These are phyloP conservation scores for Mesotaenium endlicherianum DNA, from an alignment of 139 green algal species.

Conservation along the genomic window DNA sequence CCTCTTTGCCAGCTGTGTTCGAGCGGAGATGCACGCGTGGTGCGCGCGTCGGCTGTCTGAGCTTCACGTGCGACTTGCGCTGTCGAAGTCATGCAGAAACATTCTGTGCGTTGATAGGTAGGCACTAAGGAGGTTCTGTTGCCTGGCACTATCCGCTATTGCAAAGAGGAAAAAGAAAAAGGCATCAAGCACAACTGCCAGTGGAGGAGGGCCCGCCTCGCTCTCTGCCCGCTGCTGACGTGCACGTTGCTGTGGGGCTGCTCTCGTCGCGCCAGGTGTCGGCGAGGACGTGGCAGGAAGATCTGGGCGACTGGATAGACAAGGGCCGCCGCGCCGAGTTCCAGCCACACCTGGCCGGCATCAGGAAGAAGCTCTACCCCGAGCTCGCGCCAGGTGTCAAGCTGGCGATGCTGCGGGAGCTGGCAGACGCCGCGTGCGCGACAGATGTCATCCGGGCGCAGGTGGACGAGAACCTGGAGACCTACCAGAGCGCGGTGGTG, in stretches of 20 bases:
- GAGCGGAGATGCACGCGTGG: no score
- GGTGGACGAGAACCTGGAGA: constrained; percentile 15
- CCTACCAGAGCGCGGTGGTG: background rate
- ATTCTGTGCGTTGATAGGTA: no score
- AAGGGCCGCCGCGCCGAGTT: background rate
- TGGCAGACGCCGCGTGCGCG: constrained; percentile 13
- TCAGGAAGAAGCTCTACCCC: background rate
- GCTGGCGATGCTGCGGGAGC: constrained; percentile 14
- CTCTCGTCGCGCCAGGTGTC: constrained; percentile 20
- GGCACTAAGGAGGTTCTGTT: no score
- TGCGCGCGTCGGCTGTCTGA: no score
- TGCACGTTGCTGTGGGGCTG: background rate
- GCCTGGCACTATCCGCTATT: no score
- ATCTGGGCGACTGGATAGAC: constrained; percentile 20
- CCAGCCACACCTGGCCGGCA: background rate
- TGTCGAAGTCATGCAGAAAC: no score
- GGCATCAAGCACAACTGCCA: no score
- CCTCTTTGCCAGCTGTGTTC: no score
- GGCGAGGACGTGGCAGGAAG: constrained; percentile 26
- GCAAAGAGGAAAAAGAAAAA: no score
- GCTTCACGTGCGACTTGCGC: no score
- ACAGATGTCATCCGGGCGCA: constrained; percentile 3
- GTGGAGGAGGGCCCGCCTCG: no score
- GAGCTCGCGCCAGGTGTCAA: constrained; percentile 5
- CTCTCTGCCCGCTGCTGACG: no score